Evolutionary conservation across 2,329 filamentous ascomycete genomes (phyloP).

Genomic region (Tetracladium maxilliforme): DNA sequence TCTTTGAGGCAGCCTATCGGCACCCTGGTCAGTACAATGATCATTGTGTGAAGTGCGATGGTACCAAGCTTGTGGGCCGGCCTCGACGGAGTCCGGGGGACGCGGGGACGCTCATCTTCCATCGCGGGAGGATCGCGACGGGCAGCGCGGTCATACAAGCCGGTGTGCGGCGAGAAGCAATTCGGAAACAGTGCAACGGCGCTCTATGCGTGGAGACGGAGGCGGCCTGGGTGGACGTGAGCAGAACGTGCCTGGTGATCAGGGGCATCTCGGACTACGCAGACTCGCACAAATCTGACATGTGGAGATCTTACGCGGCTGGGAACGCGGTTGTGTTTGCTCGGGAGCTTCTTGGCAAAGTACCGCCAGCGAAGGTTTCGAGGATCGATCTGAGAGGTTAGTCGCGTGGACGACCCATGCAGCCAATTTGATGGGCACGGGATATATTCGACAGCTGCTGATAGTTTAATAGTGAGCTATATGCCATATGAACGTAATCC

Average conservation of each 20-base stretch:
- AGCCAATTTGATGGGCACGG: too few species aligned
- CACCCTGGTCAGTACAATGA: too few species aligned
- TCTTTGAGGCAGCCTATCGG: too few species aligned
- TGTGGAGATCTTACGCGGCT: conserved; percentile 4
- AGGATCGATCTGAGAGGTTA: too few species aligned
- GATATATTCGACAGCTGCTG: too few species aligned
- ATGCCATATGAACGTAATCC: conserved; percentile 6
- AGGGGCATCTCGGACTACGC: conserved; percentile 6
- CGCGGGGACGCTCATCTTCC: not conserved
- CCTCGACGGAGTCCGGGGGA: not conserved
- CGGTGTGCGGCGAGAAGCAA: conserved; percentile 1
- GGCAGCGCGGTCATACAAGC: conserved; percentile 1
- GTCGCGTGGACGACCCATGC: too few species aligned
- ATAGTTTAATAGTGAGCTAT: too few species aligned
- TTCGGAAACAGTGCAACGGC: too few species aligned
- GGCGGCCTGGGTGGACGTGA: conserved; percentile 3
- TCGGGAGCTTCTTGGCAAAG: too few species aligned
- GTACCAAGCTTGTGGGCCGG: conserved; percentile 1
- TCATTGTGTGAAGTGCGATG: not conserved
- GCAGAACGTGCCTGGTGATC: conserved; percentile 4
- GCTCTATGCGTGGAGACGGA: conserved; percentile 5
- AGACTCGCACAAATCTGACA: conserved; percentile 4
- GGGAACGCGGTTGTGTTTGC: too few species aligned
- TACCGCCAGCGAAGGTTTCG: too few species aligned
- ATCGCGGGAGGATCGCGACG: conserved; percentile 1